Base-by-base conservation (phyloP, 345 rosid genomes). In the Salix dunnii region DNA sequence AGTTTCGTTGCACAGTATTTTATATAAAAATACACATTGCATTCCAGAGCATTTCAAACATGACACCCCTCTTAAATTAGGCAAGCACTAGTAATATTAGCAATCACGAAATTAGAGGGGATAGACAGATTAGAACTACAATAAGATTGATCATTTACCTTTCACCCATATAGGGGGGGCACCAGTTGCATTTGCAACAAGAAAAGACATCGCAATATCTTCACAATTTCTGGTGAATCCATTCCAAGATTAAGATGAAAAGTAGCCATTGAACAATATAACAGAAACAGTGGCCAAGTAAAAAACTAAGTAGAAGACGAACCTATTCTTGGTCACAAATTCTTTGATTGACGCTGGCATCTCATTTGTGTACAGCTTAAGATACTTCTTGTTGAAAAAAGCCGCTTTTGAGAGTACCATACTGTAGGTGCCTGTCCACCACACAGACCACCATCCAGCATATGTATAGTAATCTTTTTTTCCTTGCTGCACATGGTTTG, bases 371-470 rank as follows among this genome's bases (percentile, higher is more conserved):
- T 95, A 95, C 72, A 91, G 84, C 20, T 73, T 83, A 30, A 95
- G 95, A 77, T 91, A 95, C 79, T 95, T 95, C 78, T 91, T 93
- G 91, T 95, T 97, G 91, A 93, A 91, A 85, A 95, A 95, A 67
- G 99, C 92, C 33, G 98, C 98, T 82, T 95, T 95, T 64, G 99
- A 93, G 82, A 95, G 99, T 51, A 95, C 89, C 96, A 95, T 90
- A 79, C 92, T 95, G 70, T 93, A 95, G 17, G 91, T 90, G 67
- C 99, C 99, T 12, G 94, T 90, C 98, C 99, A 95, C 99, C 99
- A 95, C 71, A 95, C 99, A 76, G 99, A 93, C 98, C 99, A 95
- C 99, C 99, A 95, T 71, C 99, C 99, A 48, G 89, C 88, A 84
- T 95, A 93, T 48, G 65, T 77, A 73, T 91, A 95, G 66, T 79